phyloP scores from a whole-genome alignment of 2,329 filamentous ascomycete genomes.

The Salinomyces thailandicus region DNA sequence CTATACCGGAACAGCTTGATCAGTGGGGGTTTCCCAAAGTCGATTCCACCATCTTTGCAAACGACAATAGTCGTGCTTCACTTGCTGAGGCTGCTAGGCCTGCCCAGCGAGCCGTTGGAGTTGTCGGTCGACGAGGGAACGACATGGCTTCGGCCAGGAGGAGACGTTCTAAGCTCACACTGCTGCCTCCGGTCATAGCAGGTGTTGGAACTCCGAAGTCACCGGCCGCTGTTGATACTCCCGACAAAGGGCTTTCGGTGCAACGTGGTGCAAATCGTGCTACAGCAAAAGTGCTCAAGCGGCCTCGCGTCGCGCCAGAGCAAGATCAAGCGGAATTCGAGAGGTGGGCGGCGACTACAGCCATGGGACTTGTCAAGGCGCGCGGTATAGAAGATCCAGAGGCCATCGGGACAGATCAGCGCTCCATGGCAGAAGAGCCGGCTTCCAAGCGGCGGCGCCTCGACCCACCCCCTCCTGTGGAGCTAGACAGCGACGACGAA shows the following conservation, averaged over 20 bases:
- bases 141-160: no score
- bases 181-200: not conserved
- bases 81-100: conserved; percentile 27
- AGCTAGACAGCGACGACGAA: not conserved
- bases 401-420: no score
- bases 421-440: not conserved
- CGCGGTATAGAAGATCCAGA: conserved; percentile 5
- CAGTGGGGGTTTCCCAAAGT: conserved; percentile 38
- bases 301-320: conserved; percentile 6
- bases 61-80: conserved; percentile 33
- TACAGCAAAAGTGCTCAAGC: conserved; percentile 13
- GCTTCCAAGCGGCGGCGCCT: not conserved
- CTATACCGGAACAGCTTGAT: conserved; percentile 26
- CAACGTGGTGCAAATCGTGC: not conserved
- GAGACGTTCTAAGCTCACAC: no score
- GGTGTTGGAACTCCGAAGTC: not conserved
- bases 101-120: not conserved
- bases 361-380: conserved; percentile 5
- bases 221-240: not conserved
- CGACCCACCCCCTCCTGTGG: not conserved
- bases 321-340: conserved; percentile 15
- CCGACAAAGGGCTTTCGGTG: not conserved
- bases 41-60: conserved; percentile 24
- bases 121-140: no score
- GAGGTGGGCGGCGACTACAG: conserved; percentile 6